Evolutionary conservation across 2,329 filamentous ascomycete species (phyloP).

Genomic region (Aspergillus aculeatus): DNA sequence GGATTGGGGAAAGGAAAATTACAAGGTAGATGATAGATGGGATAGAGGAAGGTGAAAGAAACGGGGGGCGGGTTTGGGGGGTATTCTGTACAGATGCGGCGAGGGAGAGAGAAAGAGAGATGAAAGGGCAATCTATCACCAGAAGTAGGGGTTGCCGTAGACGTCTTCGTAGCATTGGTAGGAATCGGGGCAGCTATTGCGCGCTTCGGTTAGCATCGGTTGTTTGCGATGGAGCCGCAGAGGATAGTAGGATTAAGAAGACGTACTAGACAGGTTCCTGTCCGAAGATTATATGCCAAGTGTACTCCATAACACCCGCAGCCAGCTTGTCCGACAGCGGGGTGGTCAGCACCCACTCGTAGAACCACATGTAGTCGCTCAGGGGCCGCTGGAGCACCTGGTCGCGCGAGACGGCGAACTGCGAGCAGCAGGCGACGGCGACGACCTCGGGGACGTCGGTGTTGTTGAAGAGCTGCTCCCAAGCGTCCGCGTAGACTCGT

Average conservation of each 20-base stretch:
- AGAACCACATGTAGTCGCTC: slow-evolving; percentile 47
- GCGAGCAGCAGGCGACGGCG: slow-evolving; percentile 52
- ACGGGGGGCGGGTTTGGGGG: neutral
- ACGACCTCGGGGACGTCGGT: slow-evolving; percentile 40
- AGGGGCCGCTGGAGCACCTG: slow-evolving; percentile 43
- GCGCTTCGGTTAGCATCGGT: slow-evolving; percentile 1
- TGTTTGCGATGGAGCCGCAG: too few relatives aligned
- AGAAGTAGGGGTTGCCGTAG: slow-evolving; percentile 47
- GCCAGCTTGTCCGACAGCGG: slow-evolving; percentile 46
- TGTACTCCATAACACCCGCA: slow-evolving; percentile 54
- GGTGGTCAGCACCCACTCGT: slow-evolving; percentile 50
- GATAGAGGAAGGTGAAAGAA: neutral
- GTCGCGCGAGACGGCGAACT: slow-evolving; percentile 50
- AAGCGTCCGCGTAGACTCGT: slow-evolving; percentile 32
- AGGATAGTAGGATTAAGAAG: neutral
- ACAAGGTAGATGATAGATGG: neutral
- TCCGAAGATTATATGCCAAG: slow-evolving; percentile 53
- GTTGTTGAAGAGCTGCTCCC: slow-evolving; percentile 42
- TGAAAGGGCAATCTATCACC: slow-evolving; percentile 11
- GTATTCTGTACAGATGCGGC: slow-evolving; percentile 2
- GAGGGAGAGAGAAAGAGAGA: neutral
- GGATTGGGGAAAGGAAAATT: neutral
- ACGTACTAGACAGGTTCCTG: slow-evolving; percentile 22
- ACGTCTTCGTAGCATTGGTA: slow-evolving; percentile 62
- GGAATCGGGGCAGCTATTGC: slow-evolving; percentile 56